Evolutionary conservation across 192 early-diverging fungal species (phyloP).

Genomic region (Martensiomyces pterosporus): DNA sequence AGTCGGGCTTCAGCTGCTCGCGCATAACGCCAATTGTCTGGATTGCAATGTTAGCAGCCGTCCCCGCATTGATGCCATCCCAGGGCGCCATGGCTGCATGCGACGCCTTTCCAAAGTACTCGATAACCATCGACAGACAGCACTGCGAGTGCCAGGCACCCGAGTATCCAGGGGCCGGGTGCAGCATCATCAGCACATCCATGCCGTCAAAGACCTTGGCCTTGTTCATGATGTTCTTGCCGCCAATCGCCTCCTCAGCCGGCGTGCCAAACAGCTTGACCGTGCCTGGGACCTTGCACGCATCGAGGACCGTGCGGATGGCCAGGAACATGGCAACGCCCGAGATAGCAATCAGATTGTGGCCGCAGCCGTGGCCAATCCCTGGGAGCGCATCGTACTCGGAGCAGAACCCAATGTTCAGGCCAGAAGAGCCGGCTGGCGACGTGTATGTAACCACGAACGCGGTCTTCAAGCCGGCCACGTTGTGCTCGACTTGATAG

Average conservation of each 20-base stretch:
- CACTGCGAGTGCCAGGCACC: slow-evolving; percentile 50
- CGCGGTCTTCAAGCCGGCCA: slow-evolving; percentile 65
- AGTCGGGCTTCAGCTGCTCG: slow-evolving; percentile 66
- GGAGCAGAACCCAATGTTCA: slow-evolving; percentile 56
- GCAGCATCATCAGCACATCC: slow-evolving; percentile 77
- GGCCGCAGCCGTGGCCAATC: slow-evolving; percentile 65
- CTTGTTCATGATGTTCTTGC: slow-evolving; percentile 70
- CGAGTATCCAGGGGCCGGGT: slow-evolving; percentile 58
- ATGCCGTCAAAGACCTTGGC: slow-evolving; percentile 65
- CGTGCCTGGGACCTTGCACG: slow-evolving; percentile 50
- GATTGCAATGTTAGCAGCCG: slow-evolving; percentile 66
- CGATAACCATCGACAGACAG: slow-evolving; percentile 47
- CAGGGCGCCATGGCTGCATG: slow-evolving; percentile 68
- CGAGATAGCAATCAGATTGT: slow-evolving; percentile 70
- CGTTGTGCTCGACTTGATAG: slow-evolving; percentile 57
- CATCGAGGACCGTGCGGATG: slow-evolving; percentile 37
- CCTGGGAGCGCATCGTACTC: slow-evolving; percentile 68
- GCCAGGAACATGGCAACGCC: slow-evolving; percentile 62
- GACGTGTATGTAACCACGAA: slow-evolving; percentile 67
- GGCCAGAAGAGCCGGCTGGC: slow-evolving; percentile 26
- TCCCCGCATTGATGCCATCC: slow-evolving; percentile 74
- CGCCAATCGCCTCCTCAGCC: slow-evolving; percentile 65
- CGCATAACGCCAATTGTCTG: slow-evolving; percentile 63
- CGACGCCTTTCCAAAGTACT: slow-evolving; percentile 68
- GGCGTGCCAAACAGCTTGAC: slow-evolving; percentile 74